Conservation (phyloP, 129 eudicot species). For the Tagetes erecta region DNA sequence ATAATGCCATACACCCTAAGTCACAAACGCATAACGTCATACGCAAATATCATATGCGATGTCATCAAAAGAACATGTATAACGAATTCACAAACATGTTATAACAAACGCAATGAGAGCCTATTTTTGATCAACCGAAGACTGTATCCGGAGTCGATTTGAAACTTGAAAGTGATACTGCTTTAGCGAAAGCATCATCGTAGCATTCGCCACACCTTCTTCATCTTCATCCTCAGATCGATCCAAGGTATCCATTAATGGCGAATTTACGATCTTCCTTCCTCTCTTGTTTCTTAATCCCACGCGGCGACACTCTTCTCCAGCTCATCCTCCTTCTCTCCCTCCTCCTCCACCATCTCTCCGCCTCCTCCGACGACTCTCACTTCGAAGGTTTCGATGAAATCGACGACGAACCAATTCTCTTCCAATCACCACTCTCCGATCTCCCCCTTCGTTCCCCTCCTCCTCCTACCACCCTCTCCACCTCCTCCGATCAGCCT, state of each 20-base stretch:
- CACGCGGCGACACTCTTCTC: slow-evolving; percentile 51
- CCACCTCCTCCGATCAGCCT: slow-evolving; percentile 53
- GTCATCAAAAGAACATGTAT: no score
- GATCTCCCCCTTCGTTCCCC: slow-evolving; percentile 55
- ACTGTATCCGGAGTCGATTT: no score
- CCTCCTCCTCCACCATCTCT: slow-evolving; percentile 55
- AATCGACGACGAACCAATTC: slow-evolving; percentile 41
- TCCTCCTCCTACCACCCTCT: slow-evolving; percentile 56
- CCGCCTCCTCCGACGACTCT: slow-evolving; percentile 51
- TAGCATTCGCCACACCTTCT: not conserved
- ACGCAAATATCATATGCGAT: no score
- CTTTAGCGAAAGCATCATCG: not conserved
- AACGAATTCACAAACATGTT: no score
- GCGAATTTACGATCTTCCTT: slow-evolving; percentile 46
- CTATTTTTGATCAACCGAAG: no score
- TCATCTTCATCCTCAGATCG: slow-evolving; percentile 10
- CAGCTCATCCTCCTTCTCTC: slow-evolving; percentile 60
- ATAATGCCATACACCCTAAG: no score
- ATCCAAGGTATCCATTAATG: slow-evolving; percentile 34
- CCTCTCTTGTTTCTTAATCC: slow-evolving; percentile 42
- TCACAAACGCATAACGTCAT: no score
- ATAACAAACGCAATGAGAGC: no score
- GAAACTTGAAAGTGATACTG: no score
- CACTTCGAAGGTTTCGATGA: slow-evolving; percentile 79
- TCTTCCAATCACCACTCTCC: slow-evolving; percentile 34